A percentile compares a stretch with the other conserved stretches of the same genome.
Conservation (phyloP, 1,284 basidiomycete genomes). For the Sporisorium scitamineum region DNA sequence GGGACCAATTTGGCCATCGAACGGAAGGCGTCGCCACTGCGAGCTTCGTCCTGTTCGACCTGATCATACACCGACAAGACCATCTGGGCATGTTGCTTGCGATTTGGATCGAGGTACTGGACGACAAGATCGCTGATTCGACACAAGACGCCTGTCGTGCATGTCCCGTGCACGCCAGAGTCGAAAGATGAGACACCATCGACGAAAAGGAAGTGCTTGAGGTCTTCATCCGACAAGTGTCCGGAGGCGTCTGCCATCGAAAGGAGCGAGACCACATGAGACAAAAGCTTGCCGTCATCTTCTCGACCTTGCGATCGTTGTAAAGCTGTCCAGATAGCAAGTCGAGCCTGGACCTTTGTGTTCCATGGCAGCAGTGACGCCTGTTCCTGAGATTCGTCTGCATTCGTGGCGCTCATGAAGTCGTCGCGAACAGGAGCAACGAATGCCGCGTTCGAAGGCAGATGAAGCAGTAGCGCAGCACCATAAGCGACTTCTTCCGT, state of each 20-base stretch:
- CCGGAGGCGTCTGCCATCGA: constrained; percentile 15
- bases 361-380: constrained; percentile 16
- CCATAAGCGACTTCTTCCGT: constrained; percentile 9
- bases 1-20: constrained; percentile 21
- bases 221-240: constrained; percentile 16
- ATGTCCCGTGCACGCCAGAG: not conserved
- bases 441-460: constrained; percentile 3
- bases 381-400: not conserved
- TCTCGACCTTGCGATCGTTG: constrained; percentile 5
- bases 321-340: constrained; percentile 31
- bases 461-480: constrained; percentile 29
- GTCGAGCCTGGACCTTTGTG: constrained; percentile 10
- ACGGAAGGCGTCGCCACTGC: constrained; percentile 1
- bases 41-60: not conserved
- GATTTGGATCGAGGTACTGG: constrained; percentile 22
- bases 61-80: constrained; percentile 2
- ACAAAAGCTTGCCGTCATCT: not conserved
- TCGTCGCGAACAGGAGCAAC: constrained; percentile 2
- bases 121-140: constrained; percentile 18
- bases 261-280: constrained; percentile 17
- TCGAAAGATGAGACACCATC: constrained; percentile 13
- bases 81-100: constrained; percentile 21
- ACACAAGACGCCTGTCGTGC: constrained; percentile 2
- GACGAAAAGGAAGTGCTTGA: constrained; percentile 22
- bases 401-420: constrained; percentile 18